Conservation (phyloP, 2,329 filamentous ascomycete genomes). For the Epichloe sylvatica region DNA sequence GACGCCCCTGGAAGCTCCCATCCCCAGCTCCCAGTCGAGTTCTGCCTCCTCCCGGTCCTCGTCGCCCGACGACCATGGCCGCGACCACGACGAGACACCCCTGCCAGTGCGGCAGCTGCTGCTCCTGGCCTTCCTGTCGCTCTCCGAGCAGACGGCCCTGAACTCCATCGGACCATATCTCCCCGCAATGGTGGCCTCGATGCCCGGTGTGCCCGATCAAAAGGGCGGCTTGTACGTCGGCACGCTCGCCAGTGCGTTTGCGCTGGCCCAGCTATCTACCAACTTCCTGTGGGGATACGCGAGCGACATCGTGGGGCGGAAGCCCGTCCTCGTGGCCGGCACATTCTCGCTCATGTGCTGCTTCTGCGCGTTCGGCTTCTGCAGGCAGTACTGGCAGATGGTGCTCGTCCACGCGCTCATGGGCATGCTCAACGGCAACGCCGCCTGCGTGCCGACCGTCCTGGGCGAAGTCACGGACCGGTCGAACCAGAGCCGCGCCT, state of each 20-base stretch:
- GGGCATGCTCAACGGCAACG: conserved; percentile 90
- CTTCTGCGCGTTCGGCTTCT: conserved; percentile 80
- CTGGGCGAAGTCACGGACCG: conserved; percentile 89
- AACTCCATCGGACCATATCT: conserved; percentile 95
- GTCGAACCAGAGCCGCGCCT: conserved; percentile 85
- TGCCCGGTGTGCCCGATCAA: conserved; percentile 59
- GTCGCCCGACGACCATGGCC: conserved; percentile 18
- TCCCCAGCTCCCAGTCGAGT: conserved; percentile 10
- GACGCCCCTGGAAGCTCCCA: conserved; percentile 38
- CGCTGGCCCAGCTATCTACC: conserved; percentile 78
- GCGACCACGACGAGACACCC: conserved; percentile 47
- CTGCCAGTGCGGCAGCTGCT: conserved; percentile 71
- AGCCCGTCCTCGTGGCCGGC: conserved; percentile 62
- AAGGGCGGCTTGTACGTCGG: conserved; percentile 81
- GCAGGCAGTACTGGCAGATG: conserved; percentile 67
- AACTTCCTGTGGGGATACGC: conserved; percentile 54
- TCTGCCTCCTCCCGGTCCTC: conserved; percentile 6
- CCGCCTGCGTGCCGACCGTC: conserved; percentile 84
- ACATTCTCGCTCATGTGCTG: conserved; percentile 71
- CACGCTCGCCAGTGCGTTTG: conserved; percentile 78
- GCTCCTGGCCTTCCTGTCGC: conserved; percentile 72
- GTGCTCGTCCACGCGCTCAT: conserved; percentile 76
- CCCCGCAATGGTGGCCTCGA: conserved; percentile 77
- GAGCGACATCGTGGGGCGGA: conserved; percentile 55
- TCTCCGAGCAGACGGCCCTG: conserved; percentile 89